Conservation (phyloP, 495 filamentous ascomycete genomes). For the Penicillium antarcticum region DNA sequence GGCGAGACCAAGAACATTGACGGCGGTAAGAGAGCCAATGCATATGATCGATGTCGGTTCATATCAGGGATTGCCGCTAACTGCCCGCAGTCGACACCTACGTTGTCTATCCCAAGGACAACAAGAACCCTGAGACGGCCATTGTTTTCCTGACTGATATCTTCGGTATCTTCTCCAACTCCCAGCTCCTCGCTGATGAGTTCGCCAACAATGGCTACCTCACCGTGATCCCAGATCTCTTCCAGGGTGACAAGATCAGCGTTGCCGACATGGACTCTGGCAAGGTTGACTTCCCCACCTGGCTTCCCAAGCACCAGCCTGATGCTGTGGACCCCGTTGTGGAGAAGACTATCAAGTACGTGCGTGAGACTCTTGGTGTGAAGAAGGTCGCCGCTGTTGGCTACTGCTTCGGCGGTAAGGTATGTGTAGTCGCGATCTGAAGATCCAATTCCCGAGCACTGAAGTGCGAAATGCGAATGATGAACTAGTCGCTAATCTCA, state of each 20-base stretch:
- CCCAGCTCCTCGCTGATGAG: slow-evolving; percentile 79
- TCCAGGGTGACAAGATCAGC: slow-evolving; percentile 65
- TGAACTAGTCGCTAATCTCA: not conserved
- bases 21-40: slow-evolving; percentile 26
- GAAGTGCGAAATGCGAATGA: not conserved
- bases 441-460: not conserved
- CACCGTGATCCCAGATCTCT: slow-evolving; percentile 71
- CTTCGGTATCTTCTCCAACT: slow-evolving; percentile 72
- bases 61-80: not conserved
- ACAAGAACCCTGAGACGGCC: slow-evolving; percentile 40
- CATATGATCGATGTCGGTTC: not conserved
- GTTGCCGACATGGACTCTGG: slow-evolving; percentile 51
- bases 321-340: slow-evolving; percentile 63
- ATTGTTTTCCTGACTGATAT: slow-evolving; percentile 58
- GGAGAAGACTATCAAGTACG: slow-evolving; percentile 53
- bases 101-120: slow-evolving; percentile 38
- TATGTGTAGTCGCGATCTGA: slow-evolving; percentile 14
- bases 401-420: slow-evolving; percentile 48
- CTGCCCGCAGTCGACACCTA: slow-evolving; percentile 36
- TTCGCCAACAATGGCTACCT: slow-evolving; percentile 80
- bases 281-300: slow-evolving; percentile 57
- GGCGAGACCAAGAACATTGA: slow-evolving; percentile 41
- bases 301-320: slow-evolving; percentile 57
- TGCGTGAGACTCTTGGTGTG: slow-evolving; percentile 53
- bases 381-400: slow-evolving; percentile 64